Evolutionary conservation across 2,329 filamentous ascomycete genomes (phyloP).

Genomic region (Hypoxylon sp.): DNA sequence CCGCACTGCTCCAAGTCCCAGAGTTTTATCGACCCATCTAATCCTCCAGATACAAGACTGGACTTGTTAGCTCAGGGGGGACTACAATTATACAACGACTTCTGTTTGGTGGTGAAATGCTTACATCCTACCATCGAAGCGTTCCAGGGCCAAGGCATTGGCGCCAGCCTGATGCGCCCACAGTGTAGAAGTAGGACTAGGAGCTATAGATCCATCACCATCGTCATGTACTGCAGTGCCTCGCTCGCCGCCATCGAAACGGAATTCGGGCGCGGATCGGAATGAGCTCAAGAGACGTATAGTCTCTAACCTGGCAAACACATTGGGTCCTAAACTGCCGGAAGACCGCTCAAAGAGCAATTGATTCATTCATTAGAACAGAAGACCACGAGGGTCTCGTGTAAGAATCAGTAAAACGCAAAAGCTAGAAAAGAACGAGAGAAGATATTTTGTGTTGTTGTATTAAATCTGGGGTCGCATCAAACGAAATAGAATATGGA

Average conservation of each 20-base stretch:
- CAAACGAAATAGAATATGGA: no score
- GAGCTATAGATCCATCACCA: constrained; percentile 33
- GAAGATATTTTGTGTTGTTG: constrained; percentile 20
- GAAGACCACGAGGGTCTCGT: constrained; percentile 16
- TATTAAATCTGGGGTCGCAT: constrained; percentile 30
- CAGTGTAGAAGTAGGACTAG: constrained; percentile 49
- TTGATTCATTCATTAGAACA: constrained; percentile 68
- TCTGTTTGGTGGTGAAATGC: constrained; percentile 34
- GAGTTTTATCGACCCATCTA: constrained; percentile 82
- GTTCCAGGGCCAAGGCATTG: constrained; percentile 80
- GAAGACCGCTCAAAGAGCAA: constrained; percentile 79
- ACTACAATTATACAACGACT: background rate
- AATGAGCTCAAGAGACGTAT: constrained; percentile 74
- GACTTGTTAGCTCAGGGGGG: constrained; percentile 29
- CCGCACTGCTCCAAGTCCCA: constrained; percentile 81
- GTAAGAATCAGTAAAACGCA: background rate
- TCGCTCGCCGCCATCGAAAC: constrained; percentile 71
- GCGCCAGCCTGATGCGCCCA: constrained; percentile 82
- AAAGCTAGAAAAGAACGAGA: background rate
- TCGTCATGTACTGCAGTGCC: constrained; percentile 44
- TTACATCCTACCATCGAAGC: constrained; percentile 80
- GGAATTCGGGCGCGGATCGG: constrained; percentile 70
- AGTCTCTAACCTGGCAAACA: constrained; percentile 71
- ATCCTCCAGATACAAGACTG: constrained; percentile 83
- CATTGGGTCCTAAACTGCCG: constrained; percentile 70